phyloP scores from a whole-genome alignment of 129 eudicot species.

The Helianthus annuus region HanXRQr2.0-SUNRISE NC_035435.2:167379468-167379967 shows the following conservation, averaged over 20 bases:
- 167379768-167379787: slow-evolving; percentile 2
- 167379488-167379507: too few relatives aligned
- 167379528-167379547: too few relatives aligned
- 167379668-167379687: slow-evolving; percentile 18
- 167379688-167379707: slow-evolving; percentile 5
- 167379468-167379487: too few relatives aligned
- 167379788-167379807: slow-evolving; percentile 2
- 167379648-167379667: not conserved
- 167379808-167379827: slow-evolving; percentile 1
- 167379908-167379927: slow-evolving; percentile 26
- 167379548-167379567: too few relatives aligned
- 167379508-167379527: too few relatives aligned
- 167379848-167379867: too few relatives aligned
- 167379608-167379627: too few relatives aligned
- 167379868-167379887: slow-evolving; percentile 12
- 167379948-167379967: slow-evolving; percentile 14
- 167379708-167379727: slow-evolving; percentile 6
- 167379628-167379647: too few relatives aligned
- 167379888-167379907: slow-evolving; percentile 18
- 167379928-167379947: slow-evolving; percentile 13
- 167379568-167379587: too few relatives aligned
- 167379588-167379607: too few relatives aligned
- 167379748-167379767: slow-evolving; percentile 13
- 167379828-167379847: slow-evolving; percentile 15
- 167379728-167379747: slow-evolving; percentile 8